Conservation (phyloP, 495 filamentous ascomycete genomes). For the Penicillium cataractarum region DNA sequence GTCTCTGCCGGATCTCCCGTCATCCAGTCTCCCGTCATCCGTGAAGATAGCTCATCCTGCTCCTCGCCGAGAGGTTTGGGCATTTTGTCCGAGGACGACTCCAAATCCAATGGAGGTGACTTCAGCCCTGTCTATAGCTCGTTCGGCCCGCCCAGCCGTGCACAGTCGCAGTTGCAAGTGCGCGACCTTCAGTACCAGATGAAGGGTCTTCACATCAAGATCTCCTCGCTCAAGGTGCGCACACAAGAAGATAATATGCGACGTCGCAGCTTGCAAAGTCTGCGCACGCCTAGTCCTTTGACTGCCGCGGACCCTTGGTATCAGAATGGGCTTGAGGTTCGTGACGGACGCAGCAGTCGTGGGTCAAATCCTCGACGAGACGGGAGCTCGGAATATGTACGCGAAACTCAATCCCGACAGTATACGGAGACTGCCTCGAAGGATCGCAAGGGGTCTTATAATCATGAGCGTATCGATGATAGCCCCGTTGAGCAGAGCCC, state of each 20-base stretch:
- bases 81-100: conserved; percentile 33
- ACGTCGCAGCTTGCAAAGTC: conserved; percentile 79
- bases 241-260: conserved; percentile 81
- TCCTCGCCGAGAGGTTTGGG: conserved; percentile 37
- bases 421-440: conserved; percentile 1
- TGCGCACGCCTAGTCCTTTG: conserved; percentile 84
- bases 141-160: conserved; percentile 43
- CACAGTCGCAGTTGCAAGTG: conserved; percentile 67
- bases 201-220: conserved; percentile 88
- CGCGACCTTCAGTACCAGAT: conserved; percentile 88
- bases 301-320: conserved; percentile 81
- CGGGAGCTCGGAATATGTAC: conserved; percentile 25
- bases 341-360: conserved; percentile 32
- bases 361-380: conserved; percentile 27
- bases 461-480: conserved; percentile 2
- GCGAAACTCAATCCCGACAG: conserved; percentile 12
- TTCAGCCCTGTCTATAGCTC: conserved; percentile 43
- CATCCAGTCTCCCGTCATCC: conserved; percentile 10
- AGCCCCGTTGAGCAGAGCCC: conserved; percentile 19
- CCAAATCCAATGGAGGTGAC: conserved; percentile 35
- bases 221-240: conserved; percentile 82
- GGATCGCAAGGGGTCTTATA: conserved; percentile 9
- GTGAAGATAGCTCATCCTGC: conserved; percentile 25
- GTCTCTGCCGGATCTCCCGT: not conserved
- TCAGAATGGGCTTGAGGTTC: conserved; percentile 52